A percentile compares a stretch with the other conserved stretches of the same genome.
Evolutionary conservation across 2,329 filamentous ascomycete species (phyloP).

Genomic region (Arthroderma uncinatum): DNA sequence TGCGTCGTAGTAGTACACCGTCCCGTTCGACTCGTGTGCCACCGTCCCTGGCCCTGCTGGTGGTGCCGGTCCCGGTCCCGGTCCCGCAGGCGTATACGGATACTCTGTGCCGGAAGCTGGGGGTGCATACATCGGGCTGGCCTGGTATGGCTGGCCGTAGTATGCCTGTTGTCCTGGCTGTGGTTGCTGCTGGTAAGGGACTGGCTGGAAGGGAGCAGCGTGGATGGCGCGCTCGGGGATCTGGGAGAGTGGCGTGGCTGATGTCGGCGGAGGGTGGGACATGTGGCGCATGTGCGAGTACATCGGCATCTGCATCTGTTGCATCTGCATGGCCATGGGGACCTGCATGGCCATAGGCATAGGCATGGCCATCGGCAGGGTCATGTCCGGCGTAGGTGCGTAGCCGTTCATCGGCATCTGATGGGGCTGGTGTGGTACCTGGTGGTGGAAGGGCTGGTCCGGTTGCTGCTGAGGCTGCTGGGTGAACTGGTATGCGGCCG

Average conservation of each 20-base stretch:
- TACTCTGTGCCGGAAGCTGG: constrained; percentile 32
- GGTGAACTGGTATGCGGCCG: constrained; percentile 45
- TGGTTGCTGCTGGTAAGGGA: constrained; percentile 45
- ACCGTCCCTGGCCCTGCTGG: constrained; percentile 33
- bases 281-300: constrained; percentile 55
- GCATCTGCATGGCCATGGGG: background rate
- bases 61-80: constrained; percentile 42
- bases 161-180: constrained; percentile 35
- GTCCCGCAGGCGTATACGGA: constrained; percentile 17
- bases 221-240: constrained; percentile 90
- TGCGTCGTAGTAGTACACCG: constrained; percentile 88
- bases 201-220: constrained; percentile 78
- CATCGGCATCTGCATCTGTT: constrained; percentile 20
- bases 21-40: constrained; percentile 86
- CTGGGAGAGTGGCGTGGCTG: constrained; percentile 73
- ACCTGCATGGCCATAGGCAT: constrained; percentile 24
- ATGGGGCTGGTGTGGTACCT: constrained; percentile 53
- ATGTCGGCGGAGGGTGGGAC: constrained; percentile 59
- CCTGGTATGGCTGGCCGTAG: constrained; percentile 46
- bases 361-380: background rate
- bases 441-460: constrained; percentile 85
- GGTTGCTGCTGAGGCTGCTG: constrained; percentile 48
- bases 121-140: constrained; percentile 53
- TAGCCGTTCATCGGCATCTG: constrained; percentile 49
- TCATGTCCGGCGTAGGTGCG: constrained; percentile 35